These are phyloP conservation scores for Dendrobium catenatum DNA, from an alignment of 106 monocot genomes.

Conservation along the genomic window DNA sequence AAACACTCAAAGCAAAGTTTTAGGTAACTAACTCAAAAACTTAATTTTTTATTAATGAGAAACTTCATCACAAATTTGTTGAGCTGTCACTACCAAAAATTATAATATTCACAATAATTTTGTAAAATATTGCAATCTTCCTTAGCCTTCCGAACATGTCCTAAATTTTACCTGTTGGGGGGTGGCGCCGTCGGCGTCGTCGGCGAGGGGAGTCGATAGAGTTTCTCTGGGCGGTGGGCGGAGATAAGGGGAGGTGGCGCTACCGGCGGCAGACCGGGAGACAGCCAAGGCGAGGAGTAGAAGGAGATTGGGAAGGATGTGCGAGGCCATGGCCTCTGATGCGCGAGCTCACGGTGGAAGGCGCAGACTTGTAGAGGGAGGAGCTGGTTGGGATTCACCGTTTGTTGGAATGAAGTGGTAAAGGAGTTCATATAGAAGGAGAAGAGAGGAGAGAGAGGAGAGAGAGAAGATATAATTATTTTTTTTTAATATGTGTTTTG, in stretches of 20 bases:
- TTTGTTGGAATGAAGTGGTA: neutral
- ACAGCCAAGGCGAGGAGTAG: neutral
- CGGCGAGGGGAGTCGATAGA: slow-evolving; percentile 24
- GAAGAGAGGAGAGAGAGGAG: too few relatives aligned
- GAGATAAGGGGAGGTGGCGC: slow-evolving; percentile 10
- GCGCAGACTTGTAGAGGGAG: neutral
- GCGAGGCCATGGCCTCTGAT: neutral
- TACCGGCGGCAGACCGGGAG: neutral
- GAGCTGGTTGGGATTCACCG: neutral
- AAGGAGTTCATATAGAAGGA: too few relatives aligned
- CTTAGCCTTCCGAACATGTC: too few relatives aligned
- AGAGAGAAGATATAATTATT: too few relatives aligned
- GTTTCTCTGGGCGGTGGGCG: slow-evolving; percentile 41
- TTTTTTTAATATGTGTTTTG: too few relatives aligned
- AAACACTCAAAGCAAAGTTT: neutral
- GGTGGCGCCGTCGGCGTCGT: slow-evolving; percentile 40
- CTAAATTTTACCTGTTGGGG: slow-evolving; percentile 52
- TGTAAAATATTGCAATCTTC: too few relatives aligned
- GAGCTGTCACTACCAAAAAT: too few relatives aligned
- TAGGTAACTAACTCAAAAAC: too few relatives aligned
- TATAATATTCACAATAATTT: too few relatives aligned
- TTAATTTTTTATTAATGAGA: too few relatives aligned
- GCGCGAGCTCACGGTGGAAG: neutral
- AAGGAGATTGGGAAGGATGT: neutral
- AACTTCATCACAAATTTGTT: too few relatives aligned